A percentile compares a stretch with the other conserved stretches of the same genome.
Conservation (phyloP, 305 asterid species). For the Salvia sclarea region DNA sequence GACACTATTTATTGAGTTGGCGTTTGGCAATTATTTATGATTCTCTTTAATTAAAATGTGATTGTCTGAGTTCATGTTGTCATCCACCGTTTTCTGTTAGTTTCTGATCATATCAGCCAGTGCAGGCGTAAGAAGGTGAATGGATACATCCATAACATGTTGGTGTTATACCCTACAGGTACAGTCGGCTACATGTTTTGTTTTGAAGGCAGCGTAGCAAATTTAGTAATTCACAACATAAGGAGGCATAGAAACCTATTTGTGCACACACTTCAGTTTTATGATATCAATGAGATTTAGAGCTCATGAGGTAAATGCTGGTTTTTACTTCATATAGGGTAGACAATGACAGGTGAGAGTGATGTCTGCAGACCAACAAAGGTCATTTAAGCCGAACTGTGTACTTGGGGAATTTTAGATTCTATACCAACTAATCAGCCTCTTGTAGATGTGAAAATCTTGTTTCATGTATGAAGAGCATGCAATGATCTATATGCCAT, state of each 20-base stretch:
- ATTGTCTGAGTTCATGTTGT: not conserved
- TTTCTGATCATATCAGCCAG: not conserved
- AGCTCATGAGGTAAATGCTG: not conserved
- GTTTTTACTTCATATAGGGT: slow-evolving; percentile 3
- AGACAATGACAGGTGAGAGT: not conserved
- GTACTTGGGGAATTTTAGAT: not conserved
- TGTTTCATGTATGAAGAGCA: not conserved
- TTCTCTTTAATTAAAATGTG: not conserved
- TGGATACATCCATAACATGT: not conserved
- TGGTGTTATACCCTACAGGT: not conserved
- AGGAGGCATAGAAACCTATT: not conserved
- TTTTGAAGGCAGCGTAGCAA: not conserved
- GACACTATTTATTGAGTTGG: slow-evolving; percentile 15
- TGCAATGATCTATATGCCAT: not conserved
- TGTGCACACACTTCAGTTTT: not conserved
- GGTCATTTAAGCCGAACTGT: not conserved
- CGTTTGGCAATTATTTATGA: not conserved
- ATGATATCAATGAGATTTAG: not conserved
- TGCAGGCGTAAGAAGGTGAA: slow-evolving; percentile 2
- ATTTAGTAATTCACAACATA: not conserved
- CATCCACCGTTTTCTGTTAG: slow-evolving; percentile 1
- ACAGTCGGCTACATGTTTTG: not conserved
- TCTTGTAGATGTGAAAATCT: slow-evolving; percentile 11
- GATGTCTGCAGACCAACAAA: not conserved
- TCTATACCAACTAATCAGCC: slow-evolving; percentile 2